Base-by-base conservation (phyloP, 129 eudicot species). In the Flaveria brownii region DNA sequence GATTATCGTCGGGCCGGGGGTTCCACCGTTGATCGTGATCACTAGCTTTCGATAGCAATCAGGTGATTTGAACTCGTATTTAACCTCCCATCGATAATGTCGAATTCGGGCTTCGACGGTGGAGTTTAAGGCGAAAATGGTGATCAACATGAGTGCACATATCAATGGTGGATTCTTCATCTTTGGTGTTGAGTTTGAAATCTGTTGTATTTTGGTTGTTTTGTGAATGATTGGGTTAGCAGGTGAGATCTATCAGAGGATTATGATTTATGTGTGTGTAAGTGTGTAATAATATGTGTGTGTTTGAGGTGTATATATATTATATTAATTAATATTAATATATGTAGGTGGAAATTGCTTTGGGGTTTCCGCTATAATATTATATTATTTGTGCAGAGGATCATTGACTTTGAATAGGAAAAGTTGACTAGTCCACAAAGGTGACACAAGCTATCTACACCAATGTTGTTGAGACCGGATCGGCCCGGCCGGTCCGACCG, bases 11-110 rank as follows among this genome's bases (percentile, higher is more conserved):
- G 74, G 74, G 25, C 74, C 74, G 11, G 60, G 74, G 22, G 43
- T 70, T 16, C 22, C 28, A 14, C 74, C 74, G n/a, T 70, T 70
- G 11, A 70, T 25, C 22, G 74, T 70, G 60, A 50, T 70, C 2
- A 70, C 59, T 2, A 70, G 74, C 59, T 70, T 70, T 2, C 23
- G 3, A 4, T 25, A 47, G 15, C 74, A 70, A 47, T 70, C 74
- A 0, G 59, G 74, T n/a, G 96, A 87, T 73, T 83, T 85, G 56
- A 30, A 78, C 59, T 92, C 96, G 28, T 92, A 92, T 73, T 81
- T 89, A 42, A 84, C 90, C 57, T 87, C 93, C 97, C 97, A 92
- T 85, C 80, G 79, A 59, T 77, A 85, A 22, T 81, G 84, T 12
- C 91, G 77, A 63, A 81, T 76, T 46, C 78, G 78, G 10, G 87